Evolutionary conservation across 345 rosid genomes (phyloP).

Genomic region (Anacardium occidentale): DNA sequence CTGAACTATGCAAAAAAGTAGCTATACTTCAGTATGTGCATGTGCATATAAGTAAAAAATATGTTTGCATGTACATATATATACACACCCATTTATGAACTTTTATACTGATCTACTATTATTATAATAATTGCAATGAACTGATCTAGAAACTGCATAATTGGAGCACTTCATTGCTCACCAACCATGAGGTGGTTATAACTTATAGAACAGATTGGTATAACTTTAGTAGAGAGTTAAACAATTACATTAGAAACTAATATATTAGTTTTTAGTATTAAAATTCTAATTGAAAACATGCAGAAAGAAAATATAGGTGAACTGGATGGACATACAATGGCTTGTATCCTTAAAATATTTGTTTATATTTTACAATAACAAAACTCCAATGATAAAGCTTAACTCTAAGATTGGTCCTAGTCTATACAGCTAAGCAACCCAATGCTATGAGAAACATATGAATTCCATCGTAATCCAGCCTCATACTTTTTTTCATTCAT

Average conservation of each 20-base stretch:
- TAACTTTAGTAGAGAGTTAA: neutral
- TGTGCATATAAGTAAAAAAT: neutral
- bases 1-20: neutral
- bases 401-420: no score
- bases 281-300: neutral
- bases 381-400: no score
- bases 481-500: neutral
- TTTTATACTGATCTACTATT: neutral
- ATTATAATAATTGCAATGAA: neutral
- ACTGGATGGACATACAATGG: no score
- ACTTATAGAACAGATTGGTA: neutral
- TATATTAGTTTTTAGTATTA: no score
- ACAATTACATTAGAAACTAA: neutral
- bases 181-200: neutral
- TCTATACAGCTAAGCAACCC: no score
- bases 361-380: no score
- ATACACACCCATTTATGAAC: neutral
- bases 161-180: conserved; percentile 1
- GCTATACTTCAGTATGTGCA: neutral
- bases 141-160: neutral
- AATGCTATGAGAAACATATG: neutral
- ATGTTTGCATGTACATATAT: neutral
- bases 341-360: no score
- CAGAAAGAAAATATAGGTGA: neutral
- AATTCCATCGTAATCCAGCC: neutral